phyloP scores from a whole-genome alignment of 371 early-diverging fungal species.

The Mortierella sp. region DNA sequence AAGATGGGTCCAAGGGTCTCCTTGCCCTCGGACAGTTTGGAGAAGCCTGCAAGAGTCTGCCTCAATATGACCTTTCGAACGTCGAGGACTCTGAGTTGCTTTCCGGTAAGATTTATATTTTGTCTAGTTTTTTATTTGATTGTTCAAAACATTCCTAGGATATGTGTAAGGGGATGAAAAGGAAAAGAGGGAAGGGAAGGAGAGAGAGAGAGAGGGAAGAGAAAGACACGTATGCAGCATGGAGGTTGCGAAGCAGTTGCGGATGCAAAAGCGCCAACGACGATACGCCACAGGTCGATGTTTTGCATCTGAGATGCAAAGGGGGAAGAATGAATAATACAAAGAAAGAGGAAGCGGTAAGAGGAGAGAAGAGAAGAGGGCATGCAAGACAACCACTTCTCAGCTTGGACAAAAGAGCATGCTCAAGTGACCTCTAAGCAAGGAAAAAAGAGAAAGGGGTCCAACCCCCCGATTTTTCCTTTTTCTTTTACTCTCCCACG shows the following conservation, averaged over 20 bases:
- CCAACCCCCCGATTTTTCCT: background rate
- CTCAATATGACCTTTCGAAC: conserved; percentile 77
- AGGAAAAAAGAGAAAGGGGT: background rate
- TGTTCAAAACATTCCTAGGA: background rate
- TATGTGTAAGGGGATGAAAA: background rate
- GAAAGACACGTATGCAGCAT: too few species aligned
- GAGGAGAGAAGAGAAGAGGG: background rate
- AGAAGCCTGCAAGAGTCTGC: conserved; percentile 78
- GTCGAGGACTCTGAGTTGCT: conserved; percentile 79
- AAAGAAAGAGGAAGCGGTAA: too few species aligned
- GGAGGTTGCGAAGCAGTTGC: too few species aligned
- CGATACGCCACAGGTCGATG: too few species aligned
- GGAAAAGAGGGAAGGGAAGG: background rate
- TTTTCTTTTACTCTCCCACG: conserved; percentile 6
- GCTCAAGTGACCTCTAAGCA: background rate
- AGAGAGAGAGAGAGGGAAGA: background rate
- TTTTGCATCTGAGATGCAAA: too few species aligned
- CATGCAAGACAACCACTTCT: background rate
- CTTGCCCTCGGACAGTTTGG: conserved; percentile 85
- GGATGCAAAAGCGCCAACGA: too few species aligned
- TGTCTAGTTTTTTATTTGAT: background rate
- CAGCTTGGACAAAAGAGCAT: background rate
- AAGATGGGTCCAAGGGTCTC: conserved; percentile 80
- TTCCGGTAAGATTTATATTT: conserved; percentile 66
- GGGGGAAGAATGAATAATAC: too few species aligned